Conservation (phyloP, 73 alveolate species). For the Durusdinium trenchii region DNA sequence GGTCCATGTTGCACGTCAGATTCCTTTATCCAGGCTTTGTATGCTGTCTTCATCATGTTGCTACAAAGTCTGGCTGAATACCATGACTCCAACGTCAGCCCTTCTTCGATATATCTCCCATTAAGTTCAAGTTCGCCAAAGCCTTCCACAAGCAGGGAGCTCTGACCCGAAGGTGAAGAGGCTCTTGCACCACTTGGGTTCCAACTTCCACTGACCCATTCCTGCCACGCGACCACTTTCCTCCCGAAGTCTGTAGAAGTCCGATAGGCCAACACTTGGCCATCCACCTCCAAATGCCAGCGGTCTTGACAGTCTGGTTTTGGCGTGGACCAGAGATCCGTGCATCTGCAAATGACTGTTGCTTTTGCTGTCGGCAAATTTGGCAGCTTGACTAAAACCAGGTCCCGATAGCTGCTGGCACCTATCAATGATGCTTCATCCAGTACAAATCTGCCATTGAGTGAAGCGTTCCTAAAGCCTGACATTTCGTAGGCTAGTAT, state of each 20-base stretch:
- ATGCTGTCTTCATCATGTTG: too few relatives aligned
- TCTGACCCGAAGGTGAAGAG: not conserved
- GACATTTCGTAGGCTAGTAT: not conserved
- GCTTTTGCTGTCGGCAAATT: not conserved
- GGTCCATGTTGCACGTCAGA: not conserved
- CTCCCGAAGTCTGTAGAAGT: conserved; percentile 6
- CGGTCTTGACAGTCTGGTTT: not conserved
- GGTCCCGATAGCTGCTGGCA: not conserved
- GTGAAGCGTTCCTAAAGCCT: not conserved
- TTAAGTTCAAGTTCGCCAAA: conserved; percentile 22
- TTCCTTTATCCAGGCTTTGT: too few relatives aligned
- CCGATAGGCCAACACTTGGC: conserved; percentile 42
- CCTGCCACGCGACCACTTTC: conserved; percentile 33
- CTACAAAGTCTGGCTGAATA: too few relatives aligned
- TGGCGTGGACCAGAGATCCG: conserved; percentile 5
- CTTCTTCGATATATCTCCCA: conserved; percentile 8
- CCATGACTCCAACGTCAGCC: not conserved
- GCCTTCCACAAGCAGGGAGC: not conserved
- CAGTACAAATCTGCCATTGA: conserved; percentile 39
- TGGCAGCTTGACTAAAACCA: not conserved
- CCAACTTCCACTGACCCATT: conserved; percentile 40
- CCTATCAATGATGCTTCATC: not conserved
- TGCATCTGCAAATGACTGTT: conserved; percentile 19
- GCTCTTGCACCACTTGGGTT: not conserved
- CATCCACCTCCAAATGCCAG: conserved; percentile 74